A percentile compares a stretch with the other conserved stretches of the same genome.
phyloP scores from a whole-genome alignment of 176 grass and related monocot species.

The Echinochloa phyllopogon region DNA sequence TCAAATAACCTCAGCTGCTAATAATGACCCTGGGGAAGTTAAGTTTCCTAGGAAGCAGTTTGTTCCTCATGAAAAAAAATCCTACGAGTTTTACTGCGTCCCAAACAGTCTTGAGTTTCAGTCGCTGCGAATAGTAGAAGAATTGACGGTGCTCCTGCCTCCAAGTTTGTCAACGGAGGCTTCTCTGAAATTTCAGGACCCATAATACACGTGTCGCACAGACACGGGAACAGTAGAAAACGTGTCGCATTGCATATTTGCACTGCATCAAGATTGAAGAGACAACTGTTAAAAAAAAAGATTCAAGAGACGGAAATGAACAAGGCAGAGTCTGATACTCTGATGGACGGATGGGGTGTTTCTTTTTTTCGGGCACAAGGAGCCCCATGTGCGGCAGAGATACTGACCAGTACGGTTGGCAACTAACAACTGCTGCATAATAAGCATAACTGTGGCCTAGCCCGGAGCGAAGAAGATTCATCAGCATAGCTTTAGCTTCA shows the following conservation, averaged over 20 bases:
- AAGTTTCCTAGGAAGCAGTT: background rate
- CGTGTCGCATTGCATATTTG: background rate
- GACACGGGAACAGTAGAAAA: constrained; percentile 10
- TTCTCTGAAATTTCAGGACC: background rate
- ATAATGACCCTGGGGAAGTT: background rate
- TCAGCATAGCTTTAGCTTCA: background rate
- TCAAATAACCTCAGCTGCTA: background rate
- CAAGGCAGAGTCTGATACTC: background rate
- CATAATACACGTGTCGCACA: background rate
- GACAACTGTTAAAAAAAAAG: background rate
- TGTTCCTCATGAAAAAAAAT: background rate
- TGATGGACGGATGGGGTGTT: background rate
- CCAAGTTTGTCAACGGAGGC: background rate
- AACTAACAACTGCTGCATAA: constrained; percentile 1
- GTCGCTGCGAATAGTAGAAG: background rate
- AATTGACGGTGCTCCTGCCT: no score
- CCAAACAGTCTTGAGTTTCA: background rate
- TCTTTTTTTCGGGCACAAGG: background rate
- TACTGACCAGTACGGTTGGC: constrained; percentile 22
- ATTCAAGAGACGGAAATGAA: background rate
- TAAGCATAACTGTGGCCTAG: constrained; percentile 23
- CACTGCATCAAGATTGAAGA: background rate
- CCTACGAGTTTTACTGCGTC: background rate
- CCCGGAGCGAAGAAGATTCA: constrained; percentile 24
- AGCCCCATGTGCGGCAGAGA: constrained; percentile 43